Base-by-base conservation (phyloP, 1,284 basidiomycete genomes). In the Naganishia cerealis region DNA sequence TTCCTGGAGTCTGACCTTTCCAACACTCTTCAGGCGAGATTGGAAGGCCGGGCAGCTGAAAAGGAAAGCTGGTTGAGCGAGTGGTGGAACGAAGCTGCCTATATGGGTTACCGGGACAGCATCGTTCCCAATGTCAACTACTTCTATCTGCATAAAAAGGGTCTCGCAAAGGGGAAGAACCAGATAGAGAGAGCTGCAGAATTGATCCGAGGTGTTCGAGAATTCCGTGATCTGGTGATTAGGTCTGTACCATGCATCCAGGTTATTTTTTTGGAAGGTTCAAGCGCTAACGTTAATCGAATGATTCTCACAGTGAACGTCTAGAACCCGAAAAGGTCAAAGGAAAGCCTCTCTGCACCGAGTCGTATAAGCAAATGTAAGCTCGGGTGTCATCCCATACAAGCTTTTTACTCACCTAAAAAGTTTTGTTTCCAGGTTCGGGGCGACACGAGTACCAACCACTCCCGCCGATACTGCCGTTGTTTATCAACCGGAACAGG, bases 51-150 rank as follows among this genome's bases (percentile, higher is more conserved):
- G 5, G 91, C 92, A 0, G 70, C 73, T 36, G 77, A 77, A 53
- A 81, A 79, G 69, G 86, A 86, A 73, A 94, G 85, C 82, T 99
- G 95, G 95, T 85, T 99, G 40, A 85, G 86, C 66, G 92, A 96
- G 68, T 99, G 95, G 95, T 99, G 95, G 95, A 96, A 98, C 80
- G 92, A 97, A 52, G 86, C 81, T 10, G 94, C 94, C 29, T 85
- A 85, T 77, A 81, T 83, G 79, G 77, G 78, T 12, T 81, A 80
- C 71, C 76, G 84, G 42, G 84, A 96, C 73, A 89, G 94, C 6
- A 91, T 97, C 43, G 89, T 97, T 33, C 92, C 95, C 26, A 92
- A 89, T 75, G 93, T 96, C 75, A 92, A 89, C 84, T 99, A 99
- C 83, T 99, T 90, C 82, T 98, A 94, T 80, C 85, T 94, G 13